Evolutionary conservation across 352 stramenopile species (phyloP).

Genomic region (Pythium diclinum): DNA sequence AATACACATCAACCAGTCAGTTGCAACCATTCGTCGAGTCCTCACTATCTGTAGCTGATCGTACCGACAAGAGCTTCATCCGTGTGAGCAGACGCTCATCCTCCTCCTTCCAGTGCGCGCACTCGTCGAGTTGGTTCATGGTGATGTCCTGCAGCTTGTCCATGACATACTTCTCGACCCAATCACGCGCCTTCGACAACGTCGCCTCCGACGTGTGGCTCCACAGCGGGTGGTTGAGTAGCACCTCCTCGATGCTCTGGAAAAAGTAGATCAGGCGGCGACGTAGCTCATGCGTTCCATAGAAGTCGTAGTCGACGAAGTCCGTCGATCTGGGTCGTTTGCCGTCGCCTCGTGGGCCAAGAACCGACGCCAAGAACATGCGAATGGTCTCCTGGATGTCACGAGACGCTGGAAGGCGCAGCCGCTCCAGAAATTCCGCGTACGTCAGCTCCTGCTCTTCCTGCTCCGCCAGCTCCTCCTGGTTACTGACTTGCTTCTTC

Average conservation of each 20-base stretch:
- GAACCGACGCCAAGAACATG: conserved; percentile 71
- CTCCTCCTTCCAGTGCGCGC: conserved; percentile 64
- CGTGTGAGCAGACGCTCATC: conserved; percentile 65
- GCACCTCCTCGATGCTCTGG: conserved; percentile 57
- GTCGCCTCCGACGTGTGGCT: conserved; percentile 58
- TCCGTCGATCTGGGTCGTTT: conserved; percentile 59
- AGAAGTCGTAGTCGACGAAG: conserved; percentile 82
- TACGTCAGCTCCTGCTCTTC: conserved; percentile 62
- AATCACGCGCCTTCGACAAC: conserved; percentile 65
- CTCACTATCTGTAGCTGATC: background rate
- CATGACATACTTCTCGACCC: conserved; percentile 92
- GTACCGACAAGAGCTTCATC: conserved; percentile 82
- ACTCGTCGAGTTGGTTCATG: conserved; percentile 68
- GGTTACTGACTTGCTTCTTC: conserved; percentile 25
- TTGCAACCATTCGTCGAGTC: background rate
- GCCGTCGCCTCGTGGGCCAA: conserved; percentile 74
- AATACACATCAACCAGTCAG: conserved; percentile 1
- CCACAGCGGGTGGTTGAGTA: conserved; percentile 60
- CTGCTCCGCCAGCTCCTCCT: conserved; percentile 25
- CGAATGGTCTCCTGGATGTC: conserved; percentile 74
- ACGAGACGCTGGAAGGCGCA: conserved; percentile 66
- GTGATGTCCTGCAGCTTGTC: conserved; percentile 82
- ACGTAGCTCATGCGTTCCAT: conserved; percentile 65
- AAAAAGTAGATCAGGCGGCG: conserved; percentile 73
- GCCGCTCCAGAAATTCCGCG: conserved; percentile 68